Evolutionary conservation across 768 basidiomycete genomes (phyloP).

Genomic region (Trametes elegans): DNA sequence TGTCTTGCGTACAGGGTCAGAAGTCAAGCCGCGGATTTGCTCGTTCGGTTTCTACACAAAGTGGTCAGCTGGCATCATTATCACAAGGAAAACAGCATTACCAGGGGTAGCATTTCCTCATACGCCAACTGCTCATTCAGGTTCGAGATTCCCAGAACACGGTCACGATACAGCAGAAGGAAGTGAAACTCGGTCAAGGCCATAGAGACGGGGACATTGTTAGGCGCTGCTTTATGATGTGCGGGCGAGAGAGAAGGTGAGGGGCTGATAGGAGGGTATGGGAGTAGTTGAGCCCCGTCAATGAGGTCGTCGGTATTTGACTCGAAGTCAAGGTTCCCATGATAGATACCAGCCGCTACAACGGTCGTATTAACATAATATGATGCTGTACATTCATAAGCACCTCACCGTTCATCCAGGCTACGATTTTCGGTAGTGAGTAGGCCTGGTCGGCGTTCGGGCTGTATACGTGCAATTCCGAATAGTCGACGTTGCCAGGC

Average conservation of each 20-base stretch:
- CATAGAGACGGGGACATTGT: slow-evolving; percentile 67
- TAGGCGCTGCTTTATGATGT: slow-evolving; percentile 17
- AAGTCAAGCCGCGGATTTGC: slow-evolving; percentile 66
- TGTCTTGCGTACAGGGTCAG: slow-evolving; percentile 85
- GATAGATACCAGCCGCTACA: slow-evolving; percentile 84
- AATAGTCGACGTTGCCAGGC: slow-evolving; percentile 71
- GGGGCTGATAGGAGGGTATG: slow-evolving; percentile 54
- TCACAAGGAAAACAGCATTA: slow-evolving; percentile 29
- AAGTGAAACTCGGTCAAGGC: slow-evolving; percentile 92
- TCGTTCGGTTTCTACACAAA: slow-evolving; percentile 67
- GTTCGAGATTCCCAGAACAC: slow-evolving; percentile 73
- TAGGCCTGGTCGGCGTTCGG: slow-evolving; percentile 66
- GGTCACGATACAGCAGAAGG: slow-evolving; percentile 77
- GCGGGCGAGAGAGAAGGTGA: slow-evolving; percentile 33
- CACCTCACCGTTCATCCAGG: slow-evolving; percentile 88
- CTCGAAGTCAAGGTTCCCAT: slow-evolving; percentile 73
- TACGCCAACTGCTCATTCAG: slow-evolving; percentile 81
- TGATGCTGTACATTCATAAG: neutral
- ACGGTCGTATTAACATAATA: slow-evolving; percentile 1
- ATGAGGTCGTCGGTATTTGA: slow-evolving; percentile 70
- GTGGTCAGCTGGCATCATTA: neutral
- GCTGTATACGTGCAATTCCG: slow-evolving; percentile 80
- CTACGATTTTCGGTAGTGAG: slow-evolving; percentile 70
- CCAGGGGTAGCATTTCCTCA: slow-evolving; percentile 81
- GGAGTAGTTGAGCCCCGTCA: slow-evolving; percentile 74